Base-by-base conservation (phyloP, 208 protist genomes). In the Trypanosoma melophagium region DNA sequence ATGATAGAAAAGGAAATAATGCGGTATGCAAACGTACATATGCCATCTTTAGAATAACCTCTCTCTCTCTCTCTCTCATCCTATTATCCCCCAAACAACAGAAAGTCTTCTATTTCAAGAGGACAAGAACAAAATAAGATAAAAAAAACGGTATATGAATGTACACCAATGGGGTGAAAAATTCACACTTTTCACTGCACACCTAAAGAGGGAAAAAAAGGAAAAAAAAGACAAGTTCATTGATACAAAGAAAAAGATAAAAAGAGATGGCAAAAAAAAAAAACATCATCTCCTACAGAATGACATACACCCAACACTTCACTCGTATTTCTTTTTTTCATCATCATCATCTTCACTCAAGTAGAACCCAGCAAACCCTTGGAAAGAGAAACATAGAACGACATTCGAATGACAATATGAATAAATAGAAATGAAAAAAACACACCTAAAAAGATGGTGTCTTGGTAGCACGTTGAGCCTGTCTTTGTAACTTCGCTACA, bases 401-500 rank as follows among this genome's bases (percentile, higher is more conserved):
- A 31, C 21, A 28, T 7, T 4, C 7, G 50, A 22, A 16, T 1
- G 9, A 22, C 38, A 60, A 9, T 8, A 74, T 8, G 45, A 47
- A 60, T 19, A 61, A 45, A 31, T 13, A 56, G 14, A 56, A 62
- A 13, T 62, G 51, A 41, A 21, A 8, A 31, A 66, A 40, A 38
- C 53, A 38, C 25, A 31, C 47, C 28, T 71, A 60, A 51, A 53
- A 28, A 10, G 72, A 71, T 10, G 74, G 69, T 54, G 51, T 74
- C 38, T 51, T 66, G 31, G 61, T 60, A n/a, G 45, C 56, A 55
- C 78, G 71, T 59, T 84, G 76, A 0, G 82, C 87, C 10, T 76
- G 78, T 47, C 69, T 68, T 66, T 93, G 87, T 50, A 93, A 56
- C 44, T 88, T 90, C 3, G 66, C 73, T 7, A 93, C 84, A 12